A percentile compares a stretch with the other conserved stretches of the same genome.
Conservation (phyloP, 2,329 filamentous ascomycete genomes). For the Cladosporium sp. region DNA sequence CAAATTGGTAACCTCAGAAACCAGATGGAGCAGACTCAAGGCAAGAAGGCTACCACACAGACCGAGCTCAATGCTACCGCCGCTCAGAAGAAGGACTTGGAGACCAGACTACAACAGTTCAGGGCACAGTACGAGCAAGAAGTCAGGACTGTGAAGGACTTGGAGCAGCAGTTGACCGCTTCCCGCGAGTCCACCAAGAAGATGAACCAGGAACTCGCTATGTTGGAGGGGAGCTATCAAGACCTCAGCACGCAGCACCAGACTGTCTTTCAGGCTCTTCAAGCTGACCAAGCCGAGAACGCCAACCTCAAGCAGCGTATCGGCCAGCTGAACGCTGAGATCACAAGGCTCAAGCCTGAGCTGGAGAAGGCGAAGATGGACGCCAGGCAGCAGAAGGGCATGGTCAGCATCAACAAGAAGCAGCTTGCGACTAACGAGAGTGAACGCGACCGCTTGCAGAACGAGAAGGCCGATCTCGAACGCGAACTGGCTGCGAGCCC, state of each 20-base stretch:
- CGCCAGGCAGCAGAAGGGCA: constrained; percentile 89
- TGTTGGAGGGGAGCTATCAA: constrained; percentile 74
- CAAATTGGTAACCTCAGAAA: constrained; percentile 87
- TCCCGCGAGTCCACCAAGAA: constrained; percentile 80
- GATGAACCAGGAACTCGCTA: constrained; percentile 76
- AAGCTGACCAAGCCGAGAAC: constrained; percentile 88
- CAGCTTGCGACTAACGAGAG: constrained; percentile 85
- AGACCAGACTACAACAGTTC: constrained; percentile 80
- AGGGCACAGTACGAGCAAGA: constrained; percentile 90
- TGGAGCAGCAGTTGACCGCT: constrained; percentile 76
- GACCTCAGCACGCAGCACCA: constrained; percentile 81
- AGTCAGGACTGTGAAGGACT: constrained; percentile 74
- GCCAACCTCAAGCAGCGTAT: constrained; percentile 82
- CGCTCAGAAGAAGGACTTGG: constrained; percentile 89
- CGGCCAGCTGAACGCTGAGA: constrained; percentile 73
- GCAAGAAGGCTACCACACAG: constrained; percentile 73
- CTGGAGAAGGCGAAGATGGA: constrained; percentile 92
- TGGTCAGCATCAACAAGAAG: constrained; percentile 98
- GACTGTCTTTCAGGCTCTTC: constrained; percentile 67
- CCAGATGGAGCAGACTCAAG: constrained; percentile 91
- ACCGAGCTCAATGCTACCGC: constrained; percentile 76
- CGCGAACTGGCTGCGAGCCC: constrained; percentile 30
- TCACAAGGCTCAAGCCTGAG: constrained; percentile 78
- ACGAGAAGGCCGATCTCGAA: constrained; percentile 72
- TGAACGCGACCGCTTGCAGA: constrained; percentile 82